Percentiles rank a stretch among this genome's conserved stretches.
These are phyloP conservation scores for Maudiozyma serrabonitensis DNA, from an alignment of 805 yeast genomes.

Conservation along the genomic window DNA sequence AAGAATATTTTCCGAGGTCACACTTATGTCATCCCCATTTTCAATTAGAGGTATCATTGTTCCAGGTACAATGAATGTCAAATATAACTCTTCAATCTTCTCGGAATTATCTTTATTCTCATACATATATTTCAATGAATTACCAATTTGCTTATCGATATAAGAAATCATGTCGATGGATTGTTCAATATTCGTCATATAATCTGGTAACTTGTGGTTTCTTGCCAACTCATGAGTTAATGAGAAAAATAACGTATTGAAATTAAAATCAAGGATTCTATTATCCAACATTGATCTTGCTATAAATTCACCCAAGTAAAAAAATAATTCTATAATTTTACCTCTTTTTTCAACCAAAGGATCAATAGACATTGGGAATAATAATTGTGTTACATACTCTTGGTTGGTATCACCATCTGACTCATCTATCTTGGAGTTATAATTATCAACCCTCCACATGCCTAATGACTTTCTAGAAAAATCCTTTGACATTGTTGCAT, in stretches of 20 bases:
- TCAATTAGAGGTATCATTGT: constrained; percentile 47
- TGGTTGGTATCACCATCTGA: constrained; percentile 14
- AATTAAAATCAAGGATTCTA: constrained; percentile 74
- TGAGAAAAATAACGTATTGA: constrained; percentile 62
- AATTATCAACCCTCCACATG: constrained; percentile 57
- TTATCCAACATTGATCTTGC: constrained; percentile 83
- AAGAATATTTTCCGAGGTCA: constrained; percentile 45
- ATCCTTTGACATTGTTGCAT: constrained; percentile 68
- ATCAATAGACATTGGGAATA: constrained; percentile 65
- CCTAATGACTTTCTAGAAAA: constrained; percentile 47
- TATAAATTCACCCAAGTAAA: constrained; percentile 67
- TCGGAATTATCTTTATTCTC: constrained; percentile 31
- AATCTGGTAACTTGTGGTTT: constrained; percentile 4
- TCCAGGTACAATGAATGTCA: constrained; percentile 75
- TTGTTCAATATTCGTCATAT: constrained; percentile 5
- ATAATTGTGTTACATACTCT: constrained; percentile 36
- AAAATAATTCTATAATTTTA: constrained; percentile 44
- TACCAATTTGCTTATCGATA: constrained; percentile 52
- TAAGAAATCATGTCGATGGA: constrained; percentile 32
- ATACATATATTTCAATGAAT: constrained; percentile 44
- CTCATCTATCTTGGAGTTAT: constrained; percentile 6
- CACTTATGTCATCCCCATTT: constrained; percentile 43
- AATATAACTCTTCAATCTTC: constrained; percentile 37
- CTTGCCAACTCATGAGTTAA: constrained; percentile 33
- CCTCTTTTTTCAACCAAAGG: constrained; percentile 28